Conservation (phyloP, 208 protist species). For the Acanthamoeba polyphaga region DNA sequence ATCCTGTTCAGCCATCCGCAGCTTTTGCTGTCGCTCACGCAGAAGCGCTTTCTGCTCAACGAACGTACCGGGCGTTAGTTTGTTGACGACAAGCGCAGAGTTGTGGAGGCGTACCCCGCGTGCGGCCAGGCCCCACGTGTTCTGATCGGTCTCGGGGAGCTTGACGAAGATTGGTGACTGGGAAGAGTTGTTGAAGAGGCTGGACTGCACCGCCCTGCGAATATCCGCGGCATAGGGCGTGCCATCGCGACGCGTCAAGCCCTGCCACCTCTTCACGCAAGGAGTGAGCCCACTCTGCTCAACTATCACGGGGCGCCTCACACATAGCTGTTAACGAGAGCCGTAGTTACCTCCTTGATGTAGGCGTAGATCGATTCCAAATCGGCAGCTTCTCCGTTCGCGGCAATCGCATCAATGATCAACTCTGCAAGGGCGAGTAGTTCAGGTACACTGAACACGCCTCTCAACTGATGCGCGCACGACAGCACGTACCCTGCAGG, state of each 20-base stretch:
- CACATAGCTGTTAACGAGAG: background rate
- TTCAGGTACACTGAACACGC: too few species aligned
- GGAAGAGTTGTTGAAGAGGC: slow-evolving; percentile 38
- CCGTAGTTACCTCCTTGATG: slow-evolving; percentile 36
- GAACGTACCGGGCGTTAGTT: background rate
- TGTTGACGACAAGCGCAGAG: background rate
- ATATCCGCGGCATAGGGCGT: slow-evolving; percentile 39
- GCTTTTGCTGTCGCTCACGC: background rate
- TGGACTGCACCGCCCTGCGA: slow-evolving; percentile 7
- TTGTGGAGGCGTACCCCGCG: background rate
- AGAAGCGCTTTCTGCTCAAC: background rate
- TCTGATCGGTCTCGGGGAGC: slow-evolving; percentile 5
- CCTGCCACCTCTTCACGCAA: slow-evolving; percentile 26
- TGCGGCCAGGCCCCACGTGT: background rate
- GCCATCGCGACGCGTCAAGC: slow-evolving; percentile 8
- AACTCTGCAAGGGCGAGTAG: background rate
- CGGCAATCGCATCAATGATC: slow-evolving; percentile 58
- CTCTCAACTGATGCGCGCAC: background rate
- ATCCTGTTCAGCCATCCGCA: background rate
- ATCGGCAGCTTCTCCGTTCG: slow-evolving; percentile 28
- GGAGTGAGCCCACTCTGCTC: background rate
- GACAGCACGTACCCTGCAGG: background rate
- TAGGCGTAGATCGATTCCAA: slow-evolving; percentile 45
- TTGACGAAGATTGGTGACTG: slow-evolving; percentile 31
- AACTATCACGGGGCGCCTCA: background rate